A percentile compares a stretch with the other conserved stretches of the same genome.
phyloP scores from a whole-genome alignment of 139 green algal genomes.

The Dunaliella primolecta region DNA sequence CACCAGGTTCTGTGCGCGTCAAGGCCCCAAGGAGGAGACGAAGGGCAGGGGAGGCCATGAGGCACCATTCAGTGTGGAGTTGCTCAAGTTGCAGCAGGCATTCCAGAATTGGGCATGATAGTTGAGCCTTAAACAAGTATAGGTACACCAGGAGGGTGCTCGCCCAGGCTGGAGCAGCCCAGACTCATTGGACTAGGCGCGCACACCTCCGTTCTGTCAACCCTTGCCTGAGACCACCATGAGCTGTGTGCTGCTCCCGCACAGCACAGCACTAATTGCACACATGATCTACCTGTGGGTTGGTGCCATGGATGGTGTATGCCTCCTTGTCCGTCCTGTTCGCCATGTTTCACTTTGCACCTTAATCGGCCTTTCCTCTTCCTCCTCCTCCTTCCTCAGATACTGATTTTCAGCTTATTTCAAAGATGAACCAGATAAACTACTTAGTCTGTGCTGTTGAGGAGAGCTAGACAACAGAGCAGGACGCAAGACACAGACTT shows the following conservation, averaged over 20 bases:
- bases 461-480: neutral
- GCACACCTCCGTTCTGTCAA: neutral
- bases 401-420: neutral
- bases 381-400: neutral
- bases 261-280: no score
- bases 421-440: neutral
- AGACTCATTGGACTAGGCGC: no score
- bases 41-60: neutral
- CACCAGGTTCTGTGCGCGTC: slow-evolving; percentile 81
- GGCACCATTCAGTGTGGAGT: neutral
- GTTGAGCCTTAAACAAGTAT: neutral
- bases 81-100: neutral
- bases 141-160: neutral
- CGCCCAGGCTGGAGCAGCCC: no score
- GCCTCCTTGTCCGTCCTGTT: slow-evolving; percentile 82
- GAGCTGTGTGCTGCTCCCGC: neutral
- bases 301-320: slow-evolving; percentile 77
- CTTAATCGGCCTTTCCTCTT: neutral
- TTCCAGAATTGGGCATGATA: neutral
- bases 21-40: neutral
- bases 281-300: slow-evolving; percentile 72
- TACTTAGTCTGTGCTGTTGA: neutral
- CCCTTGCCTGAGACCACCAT: neutral
- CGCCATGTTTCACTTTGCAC: slow-evolving; percentile 63
- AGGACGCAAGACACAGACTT: neutral